Evolutionary conservation across 1,284 basidiomycete species (phyloP).

Genomic region (Rhodotorula glutinis): DNA sequence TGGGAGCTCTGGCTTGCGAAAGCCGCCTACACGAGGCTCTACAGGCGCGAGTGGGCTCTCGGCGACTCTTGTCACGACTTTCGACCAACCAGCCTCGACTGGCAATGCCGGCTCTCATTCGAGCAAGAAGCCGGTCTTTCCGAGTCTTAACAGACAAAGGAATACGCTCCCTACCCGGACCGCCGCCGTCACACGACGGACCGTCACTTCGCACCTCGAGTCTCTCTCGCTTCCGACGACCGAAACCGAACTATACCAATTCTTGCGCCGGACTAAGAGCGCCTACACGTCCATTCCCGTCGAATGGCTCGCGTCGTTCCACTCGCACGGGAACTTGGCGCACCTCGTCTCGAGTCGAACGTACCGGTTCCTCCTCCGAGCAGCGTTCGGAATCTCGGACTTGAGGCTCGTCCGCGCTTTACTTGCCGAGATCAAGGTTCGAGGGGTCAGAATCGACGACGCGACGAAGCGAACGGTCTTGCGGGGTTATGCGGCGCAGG

Average conservation of each 20-base stretch:
- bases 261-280: constrained; percentile 1
- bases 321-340: constrained; percentile 11
- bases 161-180: too few relatives aligned
- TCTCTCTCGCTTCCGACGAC: background rate
- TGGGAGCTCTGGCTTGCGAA: too few relatives aligned
- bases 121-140: too few relatives aligned
- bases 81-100: too few relatives aligned
- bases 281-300: background rate
- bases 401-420: constrained; percentile 11
- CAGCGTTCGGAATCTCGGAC: constrained; percentile 10
- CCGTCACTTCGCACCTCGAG: background rate
- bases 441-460: constrained; percentile 1
- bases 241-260: constrained; percentile 11
- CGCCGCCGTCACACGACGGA: too few relatives aligned
- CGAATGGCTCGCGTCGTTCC: constrained; percentile 18
- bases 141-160: too few relatives aligned
- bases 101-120: too few relatives aligned
- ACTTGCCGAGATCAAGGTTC: constrained; percentile 16
- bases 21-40: too few relatives aligned
- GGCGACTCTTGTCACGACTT: too few relatives aligned
- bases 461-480: constrained; percentile 10
- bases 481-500: constrained; percentile 10
- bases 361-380: constrained; percentile 20
- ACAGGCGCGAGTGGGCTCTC: too few relatives aligned
- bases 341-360: constrained; percentile 11